A percentile compares a stretch with the other conserved stretches of the same genome.
These are phyloP conservation scores for Eucalyptus erythrocorys DNA, from an alignment of 345 rosid species.

Conservation along the genomic window DNA sequence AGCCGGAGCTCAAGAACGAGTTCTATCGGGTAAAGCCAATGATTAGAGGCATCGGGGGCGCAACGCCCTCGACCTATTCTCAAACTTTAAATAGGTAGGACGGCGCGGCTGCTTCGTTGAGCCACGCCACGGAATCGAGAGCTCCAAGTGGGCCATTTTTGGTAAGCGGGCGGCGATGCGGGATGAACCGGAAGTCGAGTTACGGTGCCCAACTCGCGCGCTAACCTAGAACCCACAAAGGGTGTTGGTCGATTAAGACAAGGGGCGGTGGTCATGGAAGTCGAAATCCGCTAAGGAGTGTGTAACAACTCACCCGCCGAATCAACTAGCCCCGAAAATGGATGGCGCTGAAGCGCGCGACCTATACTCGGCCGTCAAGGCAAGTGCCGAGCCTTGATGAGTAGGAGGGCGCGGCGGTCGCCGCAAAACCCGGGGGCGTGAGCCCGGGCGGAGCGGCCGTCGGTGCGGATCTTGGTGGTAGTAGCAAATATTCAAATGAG, in stretches of 20 bases:
- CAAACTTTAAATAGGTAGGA: neutral
- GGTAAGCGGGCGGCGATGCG: neutral
- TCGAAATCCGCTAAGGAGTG: too few species aligned
- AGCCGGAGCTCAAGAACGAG: neutral
- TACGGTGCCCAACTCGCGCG: neutral
- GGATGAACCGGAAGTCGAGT: neutral
- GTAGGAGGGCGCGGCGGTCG: too few species aligned
- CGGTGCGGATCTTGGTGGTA: too few species aligned
- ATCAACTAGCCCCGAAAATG: too few species aligned
- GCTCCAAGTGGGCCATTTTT: neutral
- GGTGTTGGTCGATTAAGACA: neutral
- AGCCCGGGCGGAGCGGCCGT: too few species aligned
- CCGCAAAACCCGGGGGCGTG: too few species aligned
- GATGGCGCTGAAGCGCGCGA: too few species aligned
- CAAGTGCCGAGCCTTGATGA: too few species aligned
- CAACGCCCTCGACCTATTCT: neutral
- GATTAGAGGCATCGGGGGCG: neutral
- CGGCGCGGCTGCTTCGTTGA: neutral
- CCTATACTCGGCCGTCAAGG: too few species aligned
- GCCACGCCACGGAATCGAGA: neutral
- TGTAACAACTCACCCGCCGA: too few species aligned
- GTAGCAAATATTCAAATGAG: too few species aligned
- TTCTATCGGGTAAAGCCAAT: neutral
- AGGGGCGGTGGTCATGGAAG: neutral
- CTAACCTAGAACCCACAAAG: neutral